Evolutionary conservation across 73 alveolate species (phyloP), one percentile per base, ranked within the genome.

Genomic region (Paraurostyla sp.): DNA sequence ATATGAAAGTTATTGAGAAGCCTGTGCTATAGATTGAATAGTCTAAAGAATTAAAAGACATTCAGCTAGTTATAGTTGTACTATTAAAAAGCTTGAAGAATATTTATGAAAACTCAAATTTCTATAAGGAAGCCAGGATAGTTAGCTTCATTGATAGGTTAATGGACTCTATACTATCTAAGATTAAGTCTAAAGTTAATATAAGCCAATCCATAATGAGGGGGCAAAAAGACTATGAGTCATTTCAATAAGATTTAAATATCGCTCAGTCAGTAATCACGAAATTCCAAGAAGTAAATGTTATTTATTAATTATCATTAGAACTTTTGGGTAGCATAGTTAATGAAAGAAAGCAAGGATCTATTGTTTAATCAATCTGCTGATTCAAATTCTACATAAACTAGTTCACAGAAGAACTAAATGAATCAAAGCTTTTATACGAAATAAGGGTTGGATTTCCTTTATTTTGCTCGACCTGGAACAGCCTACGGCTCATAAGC

Each of bases 31-130:
- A 25, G 43, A 40, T 87, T 18, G 85, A 71, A 41, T 38, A 54
- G 42, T 83, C 87, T 22, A 22, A 78, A 29, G 52, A 59, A 18
- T 35, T 80, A 33, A 87, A 54, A 40, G 93, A 87, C 27, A 87
- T 76, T 63, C 45, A 42, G 52, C 41, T 49, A 23, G 82, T 87
- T 11, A 87, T 87, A 25, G 59, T 32, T 36, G 50, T 32, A 7
- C 76, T 87, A n/a, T 46, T 87, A 63, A 82, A 76, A 52, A 29
- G 50, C 22, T 59, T 73, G 27, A 75, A 65, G 33, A 40, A 60
- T 25, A 87, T 87, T 1, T 87, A 87, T 80, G 93, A 87, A 41
- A 87, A 87, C 32, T 87, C 93, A n/a, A 87, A 87, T 42, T 87
- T 87, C 48, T 87, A 87, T 36, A 87, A 87, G 43, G 93, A 87